Conservation (phyloP, 768 basidiomycete species). For the Nidularia pulvinata region DNA sequence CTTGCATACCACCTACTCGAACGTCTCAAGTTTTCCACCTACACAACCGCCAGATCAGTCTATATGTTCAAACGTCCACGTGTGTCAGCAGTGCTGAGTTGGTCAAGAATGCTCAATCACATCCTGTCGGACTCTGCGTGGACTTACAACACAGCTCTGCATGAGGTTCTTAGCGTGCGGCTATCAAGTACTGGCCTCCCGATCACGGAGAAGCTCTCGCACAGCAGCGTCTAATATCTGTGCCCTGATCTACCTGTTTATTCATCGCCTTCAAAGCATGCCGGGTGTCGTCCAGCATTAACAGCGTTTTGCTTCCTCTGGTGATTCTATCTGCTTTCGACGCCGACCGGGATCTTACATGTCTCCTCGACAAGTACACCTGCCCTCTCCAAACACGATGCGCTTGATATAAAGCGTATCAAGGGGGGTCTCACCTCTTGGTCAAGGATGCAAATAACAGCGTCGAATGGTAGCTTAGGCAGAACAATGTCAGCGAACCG, state of each 20-base stretch:
- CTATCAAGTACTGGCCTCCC: constrained; percentile 3
- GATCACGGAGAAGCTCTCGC: constrained; percentile 17
- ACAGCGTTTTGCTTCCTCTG: constrained; percentile 7
- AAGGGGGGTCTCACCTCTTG: constrained; percentile 37
- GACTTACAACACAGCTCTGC: too few species aligned
- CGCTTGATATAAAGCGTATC: constrained; percentile 41
- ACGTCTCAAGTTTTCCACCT: too few species aligned
- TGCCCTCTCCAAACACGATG: constrained; percentile 15
- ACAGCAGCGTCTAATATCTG: constrained; percentile 13
- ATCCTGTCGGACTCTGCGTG: too few species aligned
- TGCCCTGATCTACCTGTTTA: constrained; percentile 8
- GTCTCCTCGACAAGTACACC: constrained; percentile 16
- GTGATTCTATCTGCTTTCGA: constrained; percentile 20
- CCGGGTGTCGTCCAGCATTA: constrained; percentile 9
- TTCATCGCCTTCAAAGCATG: constrained; percentile 9
- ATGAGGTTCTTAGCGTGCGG: too few species aligned
- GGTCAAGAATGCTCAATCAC: too few species aligned
- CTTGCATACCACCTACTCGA: too few species aligned
- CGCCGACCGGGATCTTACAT: constrained; percentile 29
- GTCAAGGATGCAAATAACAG: constrained; percentile 69
- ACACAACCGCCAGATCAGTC: too few species aligned
- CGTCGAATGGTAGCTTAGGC: constrained; percentile 47
- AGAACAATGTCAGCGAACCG: constrained; percentile 27
- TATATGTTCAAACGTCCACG: too few species aligned
- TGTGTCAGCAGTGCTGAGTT: too few species aligned